phyloP scores from a whole-genome alignment of 768 basidiomycete species.

The Ramaria sp. region DNA sequence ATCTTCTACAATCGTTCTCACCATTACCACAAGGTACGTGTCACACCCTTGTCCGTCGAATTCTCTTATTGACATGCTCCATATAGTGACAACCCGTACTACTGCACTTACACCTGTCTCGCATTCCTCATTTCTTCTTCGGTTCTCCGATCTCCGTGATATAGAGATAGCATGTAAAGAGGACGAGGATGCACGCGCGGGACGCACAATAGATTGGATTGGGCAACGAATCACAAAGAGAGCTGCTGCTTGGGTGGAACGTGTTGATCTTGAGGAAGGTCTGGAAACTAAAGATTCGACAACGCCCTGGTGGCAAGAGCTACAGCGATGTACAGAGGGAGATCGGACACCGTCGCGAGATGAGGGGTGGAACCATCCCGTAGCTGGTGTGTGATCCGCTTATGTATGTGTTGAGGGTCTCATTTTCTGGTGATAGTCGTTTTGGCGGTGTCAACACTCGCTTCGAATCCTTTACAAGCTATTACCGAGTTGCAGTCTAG shows the following conservation, averaged over 20 bases:
- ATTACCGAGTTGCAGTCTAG: conserved; percentile 67
- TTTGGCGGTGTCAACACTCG: conserved; percentile 70
- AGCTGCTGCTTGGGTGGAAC: conserved; percentile 61
- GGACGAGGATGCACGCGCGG: conserved; percentile 69
- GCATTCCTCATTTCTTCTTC: conserved; percentile 61
- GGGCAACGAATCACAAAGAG: conserved; percentile 55
- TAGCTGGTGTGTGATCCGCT: conserved; percentile 46
- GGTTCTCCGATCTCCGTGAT: conserved; percentile 68
- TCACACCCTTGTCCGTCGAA: conserved; percentile 1
- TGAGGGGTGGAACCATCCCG: conserved; percentile 85
- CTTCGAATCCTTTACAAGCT: conserved; percentile 72
- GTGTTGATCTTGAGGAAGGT: conserved; percentile 41
- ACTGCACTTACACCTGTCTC: conserved; percentile 59
- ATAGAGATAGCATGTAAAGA: conserved; percentile 68
- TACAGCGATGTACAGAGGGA: conserved; percentile 65
- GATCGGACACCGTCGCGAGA: conserved; percentile 59
- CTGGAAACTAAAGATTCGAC: conserved; percentile 20
- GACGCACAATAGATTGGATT: conserved; percentile 81
- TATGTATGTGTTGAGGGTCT: conserved; percentile 1
- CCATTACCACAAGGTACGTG: conserved; percentile 67
- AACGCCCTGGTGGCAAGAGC: conserved; percentile 86
- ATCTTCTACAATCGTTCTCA: conserved; percentile 76
- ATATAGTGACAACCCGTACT: conserved; percentile 67
- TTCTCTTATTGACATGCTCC: not conserved
- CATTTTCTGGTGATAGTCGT: conserved; percentile 42